A percentile compares a stretch with the other conserved stretches of the same genome.
phyloP scores from a whole-genome alignment of 495 filamentous ascomycete species.

The Penicillium pancosmium region DNA sequence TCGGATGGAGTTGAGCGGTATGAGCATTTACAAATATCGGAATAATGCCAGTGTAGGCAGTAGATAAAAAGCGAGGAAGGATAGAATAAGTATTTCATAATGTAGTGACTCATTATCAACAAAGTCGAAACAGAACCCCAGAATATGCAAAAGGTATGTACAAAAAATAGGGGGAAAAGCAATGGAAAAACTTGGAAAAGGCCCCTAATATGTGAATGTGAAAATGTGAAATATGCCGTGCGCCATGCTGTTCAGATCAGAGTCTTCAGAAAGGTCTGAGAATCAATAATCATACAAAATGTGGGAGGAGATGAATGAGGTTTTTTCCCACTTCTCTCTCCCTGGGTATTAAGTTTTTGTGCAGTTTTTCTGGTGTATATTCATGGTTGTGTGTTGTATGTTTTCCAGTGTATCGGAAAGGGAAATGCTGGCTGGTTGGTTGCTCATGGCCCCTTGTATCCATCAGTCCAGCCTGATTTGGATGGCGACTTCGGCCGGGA shows the following conservation, averaged over 20 bases:
- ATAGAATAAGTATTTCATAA: not conserved
- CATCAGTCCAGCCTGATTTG: too few species aligned
- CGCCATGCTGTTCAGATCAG: constrained; percentile 22
- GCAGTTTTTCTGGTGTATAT: not conserved
- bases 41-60: too few species aligned
- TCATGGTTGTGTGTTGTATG: too few species aligned
- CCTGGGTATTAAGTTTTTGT: not conserved
- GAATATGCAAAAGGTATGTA: constrained; percentile 12
- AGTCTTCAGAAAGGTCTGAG: constrained; percentile 9
- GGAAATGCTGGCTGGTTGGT: too few species aligned
- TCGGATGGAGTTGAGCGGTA: too few species aligned
- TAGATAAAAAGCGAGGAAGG: too few species aligned
- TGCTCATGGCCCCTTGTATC: too few species aligned
- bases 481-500: not conserved
- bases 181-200: not conserved
- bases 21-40: not conserved
- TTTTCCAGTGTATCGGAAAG: too few species aligned
- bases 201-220: constrained; percentile 11
- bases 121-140: not conserved
- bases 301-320: not conserved
- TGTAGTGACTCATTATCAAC: not conserved
- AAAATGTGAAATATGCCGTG: constrained; percentile 16
- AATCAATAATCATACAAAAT: constrained; percentile 9
- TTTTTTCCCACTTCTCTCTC: not conserved
- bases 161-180: not conserved